Evolutionary conservation across 768 basidiomycete genomes (phyloP), one percentile per base, ranked within the genome.

Genomic region (Amanita pseudoporphyria): DNA sequence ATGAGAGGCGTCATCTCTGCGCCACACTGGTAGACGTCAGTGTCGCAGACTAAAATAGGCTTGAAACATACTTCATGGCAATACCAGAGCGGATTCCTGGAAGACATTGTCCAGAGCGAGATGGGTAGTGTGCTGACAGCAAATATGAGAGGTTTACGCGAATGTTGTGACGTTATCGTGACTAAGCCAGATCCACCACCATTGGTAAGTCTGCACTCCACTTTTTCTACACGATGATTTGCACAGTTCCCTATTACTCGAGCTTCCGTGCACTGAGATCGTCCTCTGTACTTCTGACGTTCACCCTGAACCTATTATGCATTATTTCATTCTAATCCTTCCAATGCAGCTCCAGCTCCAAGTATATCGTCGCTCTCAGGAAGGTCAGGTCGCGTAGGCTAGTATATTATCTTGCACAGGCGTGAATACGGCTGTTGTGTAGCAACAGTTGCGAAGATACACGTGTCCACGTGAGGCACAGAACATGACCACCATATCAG

Each of bases 1-100:
- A 87, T 89, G 40, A 92, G 67, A 1, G 91, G 89, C 46, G 84
- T 70, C 88, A 89, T 93, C 67, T 94, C 88, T 47, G 86, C 81
- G 62, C 82, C 75, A 60, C 92, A 95, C 91, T 37, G 43, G 42
- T 45, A 26, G 38, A 49, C 45, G 54, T 57, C 38, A 56, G 45
- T 18, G 14, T 24, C 24, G 26, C 43, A 14, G 46, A 6, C 42
- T 26, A 31, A 36, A 16, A 12, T 51, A 40, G 52, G 38, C 28
- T 44, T 12, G 35, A 13, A 61, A 7, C 68, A 13, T 37, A 81
- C 86, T 67, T 86, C 71, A 60, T 89, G 84, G 55, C 87, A 89
- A 58, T 70, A 88, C 87, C 87, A 90, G 58, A 87, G 61, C 3
- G 84, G 80, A 54, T 84, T 82, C 64, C 84, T 71, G 18, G 74